Evolutionary conservation across 1,139 yeast species (phyloP), one percentile per base, ranked within the genome.

Genomic region (Debaryomyces sp.): DNA sequence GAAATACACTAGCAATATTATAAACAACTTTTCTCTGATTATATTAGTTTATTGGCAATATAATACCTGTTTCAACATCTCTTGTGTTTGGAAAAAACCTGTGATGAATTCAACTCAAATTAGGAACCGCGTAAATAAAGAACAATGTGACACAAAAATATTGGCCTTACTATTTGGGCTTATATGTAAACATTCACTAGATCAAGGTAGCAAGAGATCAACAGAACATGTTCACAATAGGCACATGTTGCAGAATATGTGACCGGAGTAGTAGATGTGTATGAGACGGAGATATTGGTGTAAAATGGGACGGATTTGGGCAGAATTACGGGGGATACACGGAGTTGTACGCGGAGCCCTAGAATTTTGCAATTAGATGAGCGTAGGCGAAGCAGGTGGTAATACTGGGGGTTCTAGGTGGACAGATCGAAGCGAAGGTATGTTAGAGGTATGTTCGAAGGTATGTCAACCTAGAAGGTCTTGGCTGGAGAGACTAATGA

Each of bases 111-210:
- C 48, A 41, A 27, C 24, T 38, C 48, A 41, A 36, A 45, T 38
- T 38, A 26, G 45, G 48, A 41, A 45, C 48, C 48, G 48, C 48
- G 48, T 45, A 45, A 45, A 45, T 45, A 45, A 26, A 36, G 46
- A 39, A 39, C 41, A 40, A 45, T 33, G 34, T 39, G 26, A 45
- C 43, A 40, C 43, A 40, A 45, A 45, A 35, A 10, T 44, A 17
- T 32, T 26, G n/a, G 8, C n/a, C 27, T 37, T 17, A 43, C 45
- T 43, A 27, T 43, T 43, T 36, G 17, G 35, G 45, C 15, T n/a
- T 22, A 43, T 35, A 35, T 43, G 45, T 43, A 43, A 43, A 43
- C 45, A 43, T 24, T 21, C 35, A 41, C n/a, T 17, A 41, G 23
- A n/a, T 17, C 21, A 24, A 39, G 30, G 7, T n/a, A 27, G 30